Base-by-base conservation (phyloP, 176 grass and related monocot genomes). In the Aegilops tauschii region DNA sequence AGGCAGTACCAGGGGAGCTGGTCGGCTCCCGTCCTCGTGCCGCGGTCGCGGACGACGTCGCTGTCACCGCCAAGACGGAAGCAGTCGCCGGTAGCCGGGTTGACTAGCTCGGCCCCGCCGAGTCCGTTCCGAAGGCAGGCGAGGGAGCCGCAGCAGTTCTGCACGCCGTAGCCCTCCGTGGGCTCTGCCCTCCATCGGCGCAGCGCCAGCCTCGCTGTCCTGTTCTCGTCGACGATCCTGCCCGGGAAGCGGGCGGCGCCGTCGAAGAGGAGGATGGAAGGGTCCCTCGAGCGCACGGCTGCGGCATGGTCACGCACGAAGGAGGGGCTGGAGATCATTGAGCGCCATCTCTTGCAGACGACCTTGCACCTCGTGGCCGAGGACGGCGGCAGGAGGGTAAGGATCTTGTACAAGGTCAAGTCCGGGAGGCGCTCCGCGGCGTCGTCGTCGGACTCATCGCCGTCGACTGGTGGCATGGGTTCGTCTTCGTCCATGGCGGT, bases 1-100 rank as follows among this genome's bases (percentile, higher is more conserved):
- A 67, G 39, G 79, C 63, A 47, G 39, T 47, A 81, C 77, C 77
- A 80, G 14, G 59, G 78, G 78, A 80, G 78, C 12, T 64, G 13
- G 34, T 65, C 37, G n/a, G 61, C 25, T 5, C 3, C 5, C 32
- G 76, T 79, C 76, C 56, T 16, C 32, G 21, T 61, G 20, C 11
- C 1, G 31, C 6, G 32, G 56, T 79, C 31, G 31, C 54, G 5
- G 18, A 4, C 2, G 49, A 18, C 1, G 64, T 5, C 1, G 28
- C 2, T 10, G 0, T 12, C 4, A 8, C 12, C 11, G 32, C 61
- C n/a, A 29, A 63, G 78, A 5, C 17, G 0, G 16, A 45, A 61
- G 61, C 59, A 17, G 16, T 65, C 14, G 39, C 78, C 76, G 61
- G 61, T 66, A 21, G 39, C 61, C 34, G 61, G 39, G 61, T 80